Conservation (phyloP, 306 rosid species). For the Dryas drummondii region DNA sequence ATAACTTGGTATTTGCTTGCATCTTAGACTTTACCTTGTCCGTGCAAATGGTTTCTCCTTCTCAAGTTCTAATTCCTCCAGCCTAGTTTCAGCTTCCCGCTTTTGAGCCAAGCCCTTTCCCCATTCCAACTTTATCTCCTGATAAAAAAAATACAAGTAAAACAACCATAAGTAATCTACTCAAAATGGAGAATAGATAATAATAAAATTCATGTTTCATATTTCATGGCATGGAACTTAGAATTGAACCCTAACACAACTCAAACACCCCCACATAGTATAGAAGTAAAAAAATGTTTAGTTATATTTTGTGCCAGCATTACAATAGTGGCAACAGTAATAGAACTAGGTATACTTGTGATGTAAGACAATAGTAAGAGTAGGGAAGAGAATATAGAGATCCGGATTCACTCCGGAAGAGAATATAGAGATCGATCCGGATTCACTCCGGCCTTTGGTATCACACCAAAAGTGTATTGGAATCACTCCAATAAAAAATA, state of each 20-base stretch:
- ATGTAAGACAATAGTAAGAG: no score
- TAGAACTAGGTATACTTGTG: no score
- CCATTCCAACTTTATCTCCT: constrained; percentile 90
- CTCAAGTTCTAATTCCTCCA: constrained; percentile 78
- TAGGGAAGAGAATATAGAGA: no score
- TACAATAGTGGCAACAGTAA: not conserved
- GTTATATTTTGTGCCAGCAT: not conserved
- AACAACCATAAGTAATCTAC: constrained; percentile 1
- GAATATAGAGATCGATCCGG: no score
- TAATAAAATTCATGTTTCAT: not conserved
- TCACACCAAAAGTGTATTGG: no score
- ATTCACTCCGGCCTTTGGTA: no score
- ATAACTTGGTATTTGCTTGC: not conserved
- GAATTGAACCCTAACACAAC: not conserved
- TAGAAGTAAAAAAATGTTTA: not conserved
- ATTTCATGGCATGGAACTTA: not conserved
- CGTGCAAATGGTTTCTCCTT: constrained; percentile 87
- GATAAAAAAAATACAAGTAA: constrained; percentile 20
- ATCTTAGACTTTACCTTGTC: constrained; percentile 52
- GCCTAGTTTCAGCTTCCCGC: constrained; percentile 81
- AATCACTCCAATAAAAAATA: no score
- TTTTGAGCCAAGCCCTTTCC: constrained; percentile 96
- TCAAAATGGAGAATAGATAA: not conserved
- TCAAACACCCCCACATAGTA: not conserved
- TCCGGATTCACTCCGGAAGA: no score